Percentiles rank a stretch among this genome's conserved stretches.
These are phyloP conservation scores for Bisporella sp. DNA, from an alignment of 2,329 filamentous ascomycete species.

Conservation along the genomic window DNA sequence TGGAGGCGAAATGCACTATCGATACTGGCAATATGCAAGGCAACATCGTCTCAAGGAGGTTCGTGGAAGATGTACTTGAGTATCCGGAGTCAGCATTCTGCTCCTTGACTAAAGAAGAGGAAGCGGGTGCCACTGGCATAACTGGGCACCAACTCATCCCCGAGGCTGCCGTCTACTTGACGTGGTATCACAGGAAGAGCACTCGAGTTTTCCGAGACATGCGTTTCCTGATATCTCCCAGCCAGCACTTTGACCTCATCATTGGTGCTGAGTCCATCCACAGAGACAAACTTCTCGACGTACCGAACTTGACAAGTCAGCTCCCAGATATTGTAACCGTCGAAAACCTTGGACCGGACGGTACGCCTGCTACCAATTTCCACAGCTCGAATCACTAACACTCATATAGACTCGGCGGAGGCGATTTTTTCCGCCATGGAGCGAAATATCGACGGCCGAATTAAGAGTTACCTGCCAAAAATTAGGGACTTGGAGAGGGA, in stretches of 20 bases:
- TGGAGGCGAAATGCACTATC: slow-evolving; percentile 12
- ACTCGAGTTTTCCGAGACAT: slow-evolving; percentile 15
- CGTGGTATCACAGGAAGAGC: slow-evolving; percentile 13
- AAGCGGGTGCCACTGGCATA: slow-evolving; percentile 7
- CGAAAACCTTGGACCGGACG: too few relatives aligned
- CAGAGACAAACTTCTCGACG: slow-evolving; percentile 7
- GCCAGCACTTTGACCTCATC: slow-evolving; percentile 11
- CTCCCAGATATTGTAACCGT: too few relatives aligned
- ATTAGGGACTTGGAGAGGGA: too few relatives aligned
- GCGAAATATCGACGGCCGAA: too few relatives aligned
- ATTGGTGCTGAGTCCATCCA: slow-evolving; percentile 13
- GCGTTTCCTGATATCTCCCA: slow-evolving; percentile 13
- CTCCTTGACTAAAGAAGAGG: slow-evolving; percentile 9
- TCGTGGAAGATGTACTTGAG: slow-evolving; percentile 9
- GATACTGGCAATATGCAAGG: slow-evolving; percentile 18
- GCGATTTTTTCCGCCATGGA: too few relatives aligned
- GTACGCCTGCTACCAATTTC: too few relatives aligned
- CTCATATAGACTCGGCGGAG: too few relatives aligned
- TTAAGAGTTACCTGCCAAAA: too few relatives aligned
- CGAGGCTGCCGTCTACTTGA: slow-evolving; percentile 12
- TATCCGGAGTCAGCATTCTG: slow-evolving; percentile 5
- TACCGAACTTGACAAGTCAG: slow-evolving; percentile 4
- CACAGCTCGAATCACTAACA: too few relatives aligned
- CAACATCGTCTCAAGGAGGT: slow-evolving; percentile 13
- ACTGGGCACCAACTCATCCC: slow-evolving; percentile 13